Conservation (phyloP, 768 basidiomycete species). For the Tricholoma terreum region DNA sequence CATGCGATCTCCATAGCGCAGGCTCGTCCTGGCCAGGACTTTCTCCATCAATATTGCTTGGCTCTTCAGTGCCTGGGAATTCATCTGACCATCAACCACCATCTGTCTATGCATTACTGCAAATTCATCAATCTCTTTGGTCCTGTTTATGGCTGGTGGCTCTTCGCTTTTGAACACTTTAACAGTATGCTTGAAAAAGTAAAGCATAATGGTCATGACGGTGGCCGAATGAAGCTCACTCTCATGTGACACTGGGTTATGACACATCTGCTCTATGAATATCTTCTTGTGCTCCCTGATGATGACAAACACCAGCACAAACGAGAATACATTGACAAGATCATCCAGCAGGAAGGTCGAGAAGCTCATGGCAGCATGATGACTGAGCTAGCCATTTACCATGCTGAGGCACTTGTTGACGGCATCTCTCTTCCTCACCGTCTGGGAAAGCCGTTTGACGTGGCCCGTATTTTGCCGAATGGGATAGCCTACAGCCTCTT, state of each 20-base stretch:
- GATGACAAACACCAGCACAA: slow-evolving; percentile 5
- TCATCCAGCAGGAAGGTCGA: slow-evolving; percentile 13
- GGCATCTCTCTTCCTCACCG: slow-evolving; percentile 3
- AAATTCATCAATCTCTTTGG: slow-evolving; percentile 20
- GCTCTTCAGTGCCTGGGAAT: slow-evolving; percentile 12
- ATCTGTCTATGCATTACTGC: slow-evolving; percentile 23
- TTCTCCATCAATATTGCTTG: slow-evolving; percentile 15
- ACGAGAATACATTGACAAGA: slow-evolving; percentile 7
- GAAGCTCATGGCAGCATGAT: slow-evolving; percentile 17
- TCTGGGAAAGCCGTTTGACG: not conserved
- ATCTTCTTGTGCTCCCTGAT: not conserved
- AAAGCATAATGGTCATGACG: slow-evolving; percentile 26
- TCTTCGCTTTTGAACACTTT: slow-evolving; percentile 31
- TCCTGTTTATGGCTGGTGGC: slow-evolving; percentile 31
- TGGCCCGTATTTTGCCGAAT: not conserved
- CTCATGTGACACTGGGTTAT: slow-evolving; percentile 25
- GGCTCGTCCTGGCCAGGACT: slow-evolving; percentile 16
- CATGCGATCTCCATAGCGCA: slow-evolving; percentile 18
- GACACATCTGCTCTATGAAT: slow-evolving; percentile 23
- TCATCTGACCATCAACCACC: slow-evolving; percentile 22
- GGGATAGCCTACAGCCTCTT: not conserved
- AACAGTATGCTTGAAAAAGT: slow-evolving; percentile 30
- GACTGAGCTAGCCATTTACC: slow-evolving; percentile 20
- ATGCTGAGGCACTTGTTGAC: slow-evolving; percentile 12
- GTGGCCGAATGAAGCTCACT: slow-evolving; percentile 26